Conservation (phyloP, 78 protist genomes). For the Trichosphaerium sp. region DNA sequence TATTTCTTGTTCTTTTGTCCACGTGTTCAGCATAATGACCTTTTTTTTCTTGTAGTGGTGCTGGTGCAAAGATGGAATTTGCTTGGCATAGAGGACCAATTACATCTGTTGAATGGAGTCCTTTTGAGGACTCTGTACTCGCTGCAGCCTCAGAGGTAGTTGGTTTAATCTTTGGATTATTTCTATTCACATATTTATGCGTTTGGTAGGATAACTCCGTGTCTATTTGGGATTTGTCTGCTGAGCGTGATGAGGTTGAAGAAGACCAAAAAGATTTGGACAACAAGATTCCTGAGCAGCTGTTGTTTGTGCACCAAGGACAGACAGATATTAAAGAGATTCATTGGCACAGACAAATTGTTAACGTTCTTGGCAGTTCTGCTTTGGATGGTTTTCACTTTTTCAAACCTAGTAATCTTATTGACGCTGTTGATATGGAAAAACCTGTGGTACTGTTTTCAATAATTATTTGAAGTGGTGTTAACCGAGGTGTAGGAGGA, state of each 20-base stretch:
- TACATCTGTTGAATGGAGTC: conserved; percentile 85
- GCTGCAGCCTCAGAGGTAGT: conserved; percentile 74
- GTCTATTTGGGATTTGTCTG: conserved; percentile 85
- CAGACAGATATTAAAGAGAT: conserved; percentile 78
- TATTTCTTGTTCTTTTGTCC: background rate
- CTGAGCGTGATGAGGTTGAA: conserved; percentile 72
- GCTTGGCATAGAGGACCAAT: conserved; percentile 69
- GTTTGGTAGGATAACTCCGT: conserved; percentile 40
- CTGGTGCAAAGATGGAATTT: conserved; percentile 27
- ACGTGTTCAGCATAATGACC: background rate
- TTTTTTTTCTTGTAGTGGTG: background rate
- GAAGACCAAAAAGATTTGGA: conserved; percentile 8
- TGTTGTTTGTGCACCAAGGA: conserved; percentile 87
- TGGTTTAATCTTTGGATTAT: no score
- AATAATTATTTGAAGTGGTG: no score
- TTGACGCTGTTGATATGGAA: no score
- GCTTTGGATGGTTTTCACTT: conserved; percentile 77
- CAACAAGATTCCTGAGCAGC: conserved; percentile 68
- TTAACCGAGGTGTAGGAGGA: no score
- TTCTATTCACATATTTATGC: no score
- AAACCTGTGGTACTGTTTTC: no score
- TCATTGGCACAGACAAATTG: conserved; percentile 89
- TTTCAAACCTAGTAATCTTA: conserved; percentile 59
- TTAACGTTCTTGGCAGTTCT: conserved; percentile 65
- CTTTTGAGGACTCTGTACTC: conserved; percentile 71